Base-by-base conservation (phyloP, 116 monocot genomes). In the Cymodocea nodosa region DNA sequence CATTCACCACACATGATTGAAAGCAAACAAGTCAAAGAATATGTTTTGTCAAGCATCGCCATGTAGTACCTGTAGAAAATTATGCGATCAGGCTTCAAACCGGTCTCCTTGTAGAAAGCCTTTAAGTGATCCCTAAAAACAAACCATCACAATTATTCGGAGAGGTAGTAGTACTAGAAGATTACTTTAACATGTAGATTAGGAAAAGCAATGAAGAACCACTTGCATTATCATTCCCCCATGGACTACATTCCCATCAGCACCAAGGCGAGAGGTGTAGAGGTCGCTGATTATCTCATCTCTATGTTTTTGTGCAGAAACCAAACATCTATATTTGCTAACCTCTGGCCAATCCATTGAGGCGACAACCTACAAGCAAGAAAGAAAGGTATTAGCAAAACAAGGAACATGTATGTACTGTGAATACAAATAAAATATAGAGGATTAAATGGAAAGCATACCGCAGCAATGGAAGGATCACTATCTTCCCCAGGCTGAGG, bases 221-320 rank as follows among this genome's bases (percentile, higher is more conserved):
- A 61, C 62, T 30, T 23, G 53, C 74, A 67, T 74, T 2, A 74
- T 74, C 67, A 74, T 67, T 23, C 74, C 67, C 3, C 61, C 61
- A 53, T 40, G 18, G 18, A 35, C 7, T 3, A 10, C n/a, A 34
- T 22, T 40, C 3, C 15, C 52, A 5, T 51, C 4, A 12, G 62
- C 1, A 49, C 51, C 62, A 17, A 22, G 1, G 15, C 14, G 17
- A 23, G 23, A 6, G 15, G 16, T 76, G 34, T 53, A 95, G 14
- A 95, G 74, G 44, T 87, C 85, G 14, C 60, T 15, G 53, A 95
- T 95, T 10, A 90, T 95, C 56, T 95, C 94, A 54, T 81, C 52
- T 20, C 94, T 60, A 5, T 51, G 83, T 40, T 25, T 11, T 54
- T 94, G 94, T n/a, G 87, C 76, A 49, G 87, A 90, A 35, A 90